phyloP scores from a whole-genome alignment of 345 rosid genomes.

The Carallia pectinifolia region DNA sequence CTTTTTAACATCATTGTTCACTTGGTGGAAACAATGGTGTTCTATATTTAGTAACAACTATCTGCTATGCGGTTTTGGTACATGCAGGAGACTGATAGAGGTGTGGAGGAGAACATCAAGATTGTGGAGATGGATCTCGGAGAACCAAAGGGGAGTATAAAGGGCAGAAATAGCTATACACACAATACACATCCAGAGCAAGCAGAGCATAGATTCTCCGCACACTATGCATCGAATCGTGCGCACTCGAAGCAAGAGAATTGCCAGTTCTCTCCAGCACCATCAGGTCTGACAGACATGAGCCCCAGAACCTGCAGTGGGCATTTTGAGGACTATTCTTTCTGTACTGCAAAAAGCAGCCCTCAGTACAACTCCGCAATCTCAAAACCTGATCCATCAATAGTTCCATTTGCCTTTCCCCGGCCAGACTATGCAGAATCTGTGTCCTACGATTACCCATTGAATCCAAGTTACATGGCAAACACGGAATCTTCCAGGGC shows the following conservation, averaged over 20 bases:
- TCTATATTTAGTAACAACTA: not conserved
- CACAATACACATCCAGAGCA: conserved; percentile 29
- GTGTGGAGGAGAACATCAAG: conserved; percentile 70
- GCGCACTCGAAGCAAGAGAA: conserved; percentile 34
- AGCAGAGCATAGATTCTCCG: conserved; percentile 37
- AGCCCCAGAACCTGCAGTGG: conserved; percentile 71
- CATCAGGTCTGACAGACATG: conserved; percentile 66
- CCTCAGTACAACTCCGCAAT: conserved; percentile 60
- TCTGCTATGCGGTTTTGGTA: conserved; percentile 4
- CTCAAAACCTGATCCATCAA: conserved; percentile 60
- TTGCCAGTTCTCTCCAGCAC: conserved; percentile 48
- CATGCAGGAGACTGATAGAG: conserved; percentile 49
- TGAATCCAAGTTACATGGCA: conserved; percentile 82
- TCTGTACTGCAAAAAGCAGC: conserved; percentile 61
- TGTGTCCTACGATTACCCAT: conserved; percentile 37
- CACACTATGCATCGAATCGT: conserved; percentile 20
- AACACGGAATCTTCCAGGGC: conserved; percentile 80
- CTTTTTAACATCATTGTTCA: too few relatives aligned
- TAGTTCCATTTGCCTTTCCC: conserved; percentile 33
- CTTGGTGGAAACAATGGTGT: too few relatives aligned
- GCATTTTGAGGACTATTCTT: conserved; percentile 71
- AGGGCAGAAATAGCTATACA: conserved; percentile 47
- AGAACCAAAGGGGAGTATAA: conserved; percentile 34
- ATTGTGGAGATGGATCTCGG: conserved; percentile 78
- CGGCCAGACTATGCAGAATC: conserved; percentile 45